Base-by-base conservation (phyloP, 2,329 filamentous ascomycete genomes). In the Xylariaceae sp. region DNA sequence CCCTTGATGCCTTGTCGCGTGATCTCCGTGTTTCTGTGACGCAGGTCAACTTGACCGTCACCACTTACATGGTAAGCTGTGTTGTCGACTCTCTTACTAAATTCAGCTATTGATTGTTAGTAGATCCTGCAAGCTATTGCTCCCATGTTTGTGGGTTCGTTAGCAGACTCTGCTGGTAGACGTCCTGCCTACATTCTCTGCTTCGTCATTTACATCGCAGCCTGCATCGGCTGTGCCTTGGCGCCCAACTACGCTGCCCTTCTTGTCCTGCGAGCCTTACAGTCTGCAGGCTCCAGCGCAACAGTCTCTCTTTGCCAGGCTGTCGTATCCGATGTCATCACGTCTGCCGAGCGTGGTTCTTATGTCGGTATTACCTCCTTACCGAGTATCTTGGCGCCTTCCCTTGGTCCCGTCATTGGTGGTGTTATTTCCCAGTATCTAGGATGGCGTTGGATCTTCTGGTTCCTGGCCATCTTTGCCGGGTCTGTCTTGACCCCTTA, bases 261-360 rank as follows among this genome's bases (percentile, higher is more conserved):
- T 7, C 64, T 84, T 1, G 70, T 80, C 10, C 68, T 83, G 0
- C 74, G 82, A 2, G 77, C 76, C 67, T 61, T 83, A 2, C 81
- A 84, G 60, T 80, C 77, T 7, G 74, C 76, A 0, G 81, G 82
- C 0, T 80, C 77, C 52, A 80, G 77, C 56, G 79, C 80, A 1
- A 84, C 82, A 0, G 75, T 85, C 13, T 78, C 84, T 0, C 72
- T 88, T 1, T 72, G 70, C 53, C 70, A 73, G 47, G 83, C 78
- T 0, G 78, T 86, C 1, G 78, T 87, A 1, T 79, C 79, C 0
- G 85, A 88, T 63, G 74, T 85, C 2, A 76, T 79, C 1, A 83
- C 82, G 0, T 78, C 78, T 1, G 76, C 78, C 0, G 83, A 88
- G 66, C 75, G 84, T 54, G 82, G 82, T 13, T 72, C 75, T 13